Evolutionary conservation across 1,284 basidiomycete genomes (phyloP).

Genomic region (Pyrrhoderma lamaoense): DNA sequence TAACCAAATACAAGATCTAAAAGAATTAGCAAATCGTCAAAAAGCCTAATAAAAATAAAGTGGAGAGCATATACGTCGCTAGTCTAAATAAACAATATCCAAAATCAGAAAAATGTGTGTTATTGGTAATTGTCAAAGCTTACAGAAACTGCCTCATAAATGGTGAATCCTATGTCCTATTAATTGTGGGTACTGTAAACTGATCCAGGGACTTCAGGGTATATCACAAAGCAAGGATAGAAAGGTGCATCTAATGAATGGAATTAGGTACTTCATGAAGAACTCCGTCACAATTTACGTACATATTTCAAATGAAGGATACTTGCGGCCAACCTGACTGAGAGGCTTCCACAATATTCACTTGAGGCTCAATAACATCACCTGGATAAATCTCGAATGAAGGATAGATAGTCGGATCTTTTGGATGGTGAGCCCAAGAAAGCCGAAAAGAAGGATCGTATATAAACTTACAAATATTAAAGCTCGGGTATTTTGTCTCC

Average conservation of each 20-base stretch:
- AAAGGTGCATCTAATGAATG: not conserved
- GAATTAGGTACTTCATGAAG: not conserved
- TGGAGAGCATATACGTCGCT: too few species aligned
- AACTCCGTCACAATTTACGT: not conserved
- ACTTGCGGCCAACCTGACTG: constrained; percentile 7
- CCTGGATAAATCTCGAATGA: constrained; percentile 19
- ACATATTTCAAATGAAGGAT: constrained; percentile 13
- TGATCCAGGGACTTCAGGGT: constrained; percentile 11
- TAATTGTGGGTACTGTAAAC: too few species aligned
- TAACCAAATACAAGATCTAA: too few species aligned
- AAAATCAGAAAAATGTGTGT: too few species aligned
- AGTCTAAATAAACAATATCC: too few species aligned
- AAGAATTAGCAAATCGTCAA: too few species aligned
- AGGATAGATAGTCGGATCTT: constrained; percentile 25
- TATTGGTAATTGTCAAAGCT: too few species aligned
- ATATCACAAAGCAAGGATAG: constrained; percentile 22
- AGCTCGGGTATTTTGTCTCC: constrained; percentile 12
- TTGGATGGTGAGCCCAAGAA: not conserved
- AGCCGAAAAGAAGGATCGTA: not conserved
- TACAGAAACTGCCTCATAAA: too few species aligned
- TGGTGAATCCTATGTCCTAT: too few species aligned
- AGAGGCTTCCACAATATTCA: constrained; percentile 5
- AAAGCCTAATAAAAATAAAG: too few species aligned
- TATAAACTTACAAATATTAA: constrained; percentile 12
- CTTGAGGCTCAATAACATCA: constrained; percentile 6